Conservation (phyloP, 257 asterid species). For the Jacaranda copaia region DNA sequence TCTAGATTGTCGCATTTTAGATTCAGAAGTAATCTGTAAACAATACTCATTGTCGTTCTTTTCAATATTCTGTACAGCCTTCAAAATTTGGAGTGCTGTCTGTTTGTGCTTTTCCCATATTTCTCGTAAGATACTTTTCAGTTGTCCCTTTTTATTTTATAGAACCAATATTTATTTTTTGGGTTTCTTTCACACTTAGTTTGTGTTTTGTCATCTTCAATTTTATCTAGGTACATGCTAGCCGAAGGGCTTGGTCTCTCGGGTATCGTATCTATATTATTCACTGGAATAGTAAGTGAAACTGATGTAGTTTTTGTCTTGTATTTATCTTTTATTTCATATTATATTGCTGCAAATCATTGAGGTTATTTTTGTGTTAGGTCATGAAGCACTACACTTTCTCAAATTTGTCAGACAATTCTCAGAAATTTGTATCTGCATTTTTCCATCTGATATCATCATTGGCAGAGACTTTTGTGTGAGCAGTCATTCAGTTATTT, state of each 20-base stretch:
- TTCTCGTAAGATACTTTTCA: constrained; percentile 78
- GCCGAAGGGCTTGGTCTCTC: constrained; percentile 99
- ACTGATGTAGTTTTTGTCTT: constrained; percentile 25
- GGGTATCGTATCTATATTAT: constrained; percentile 93
- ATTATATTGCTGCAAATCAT: constrained; percentile 30
- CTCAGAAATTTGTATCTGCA: constrained; percentile 96
- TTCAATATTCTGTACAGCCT: constrained; percentile 58
- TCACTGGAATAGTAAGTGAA: constrained; percentile 95
- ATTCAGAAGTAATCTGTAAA: constrained; percentile 22
- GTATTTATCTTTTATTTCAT: constrained; percentile 34
- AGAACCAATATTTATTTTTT: constrained; percentile 28
- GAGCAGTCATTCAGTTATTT: constrained; percentile 46
- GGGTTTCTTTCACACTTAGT: constrained; percentile 25
- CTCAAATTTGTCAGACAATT: constrained; percentile 91
- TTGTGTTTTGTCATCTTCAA: constrained; percentile 36
- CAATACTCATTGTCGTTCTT: constrained; percentile 31
- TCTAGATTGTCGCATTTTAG: constrained; percentile 12
- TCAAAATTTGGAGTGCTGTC: constrained; percentile 99
- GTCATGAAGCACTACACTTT: constrained; percentile 95
- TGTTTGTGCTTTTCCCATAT: constrained; percentile 97
- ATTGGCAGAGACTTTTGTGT: constrained; percentile 97
- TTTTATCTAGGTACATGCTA: constrained; percentile 76
- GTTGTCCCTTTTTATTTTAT: constrained; percentile 30
- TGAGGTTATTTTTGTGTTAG: constrained; percentile 50
- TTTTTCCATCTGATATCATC: constrained; percentile 97